phyloP scores from a whole-genome alignment of 208 protist species.

The Leishmania guyanensis region DNA sequence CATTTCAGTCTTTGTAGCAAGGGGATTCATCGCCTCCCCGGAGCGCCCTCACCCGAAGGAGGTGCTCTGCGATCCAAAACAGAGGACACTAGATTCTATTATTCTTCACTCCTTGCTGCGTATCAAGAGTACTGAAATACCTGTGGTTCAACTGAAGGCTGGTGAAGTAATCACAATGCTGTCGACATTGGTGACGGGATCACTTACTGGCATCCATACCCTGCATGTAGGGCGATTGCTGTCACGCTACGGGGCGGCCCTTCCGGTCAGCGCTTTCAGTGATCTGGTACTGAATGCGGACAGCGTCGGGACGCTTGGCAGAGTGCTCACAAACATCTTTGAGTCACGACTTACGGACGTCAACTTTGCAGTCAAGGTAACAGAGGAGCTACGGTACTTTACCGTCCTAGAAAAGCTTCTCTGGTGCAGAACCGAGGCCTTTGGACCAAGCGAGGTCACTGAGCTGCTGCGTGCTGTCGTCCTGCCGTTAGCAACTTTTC shows the following conservation, averaged over 20 bases:
- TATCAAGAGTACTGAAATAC: constrained; percentile 53
- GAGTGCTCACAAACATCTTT: constrained; percentile 65
- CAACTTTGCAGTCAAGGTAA: constrained; percentile 74
- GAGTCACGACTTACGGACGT: constrained; percentile 62
- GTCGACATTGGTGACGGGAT: constrained; percentile 66
- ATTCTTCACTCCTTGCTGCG: constrained; percentile 76
- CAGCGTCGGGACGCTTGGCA: constrained; percentile 25
- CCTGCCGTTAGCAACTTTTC: constrained; percentile 65
- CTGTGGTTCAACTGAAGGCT: constrained; percentile 37
- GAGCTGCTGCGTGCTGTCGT: constrained; percentile 72
- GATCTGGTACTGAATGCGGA: constrained; percentile 63
- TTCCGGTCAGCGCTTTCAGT: constrained; percentile 77
- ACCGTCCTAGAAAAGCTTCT: constrained; percentile 75
- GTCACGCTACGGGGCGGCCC: constrained; percentile 50
- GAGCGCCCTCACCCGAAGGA: constrained; percentile 58
- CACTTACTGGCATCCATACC: constrained; percentile 59
- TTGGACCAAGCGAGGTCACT: constrained; percentile 42
- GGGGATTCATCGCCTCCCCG: constrained; percentile 62
- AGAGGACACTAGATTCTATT: constrained; percentile 82
- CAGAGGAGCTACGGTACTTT: constrained; percentile 79
- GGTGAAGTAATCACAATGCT: constrained; percentile 41
- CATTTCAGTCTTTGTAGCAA: constrained; percentile 43
- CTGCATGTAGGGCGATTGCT: constrained; percentile 68
- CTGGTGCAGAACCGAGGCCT: constrained; percentile 40
- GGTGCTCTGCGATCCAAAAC: constrained; percentile 48